A percentile compares a stretch with the other conserved stretches of the same genome.
These are phyloP conservation scores for Xylaria sp. DNA, from an alignment of 2,329 filamentous ascomycete genomes.

Conservation along the genomic window DNA sequence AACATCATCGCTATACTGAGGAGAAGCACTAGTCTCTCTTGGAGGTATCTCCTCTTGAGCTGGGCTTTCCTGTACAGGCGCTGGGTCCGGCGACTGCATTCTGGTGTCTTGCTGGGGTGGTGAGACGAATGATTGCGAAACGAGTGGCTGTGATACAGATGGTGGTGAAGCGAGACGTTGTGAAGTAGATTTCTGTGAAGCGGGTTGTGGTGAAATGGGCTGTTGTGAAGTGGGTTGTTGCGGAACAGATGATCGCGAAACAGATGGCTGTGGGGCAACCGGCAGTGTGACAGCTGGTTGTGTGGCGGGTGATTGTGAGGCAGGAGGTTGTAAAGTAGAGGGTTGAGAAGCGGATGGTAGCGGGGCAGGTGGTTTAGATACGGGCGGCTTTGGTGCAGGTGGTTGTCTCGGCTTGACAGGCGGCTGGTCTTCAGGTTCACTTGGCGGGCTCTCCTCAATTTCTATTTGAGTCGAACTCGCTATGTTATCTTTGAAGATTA, in stretches of 20 bases:
- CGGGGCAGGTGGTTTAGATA: not conserved
- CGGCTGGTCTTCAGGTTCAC: slow-evolving; percentile 22
- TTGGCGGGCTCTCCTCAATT: slow-evolving; percentile 28
- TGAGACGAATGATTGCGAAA: not conserved
- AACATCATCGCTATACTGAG: slow-evolving; percentile 2
- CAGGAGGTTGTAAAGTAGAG: not conserved
- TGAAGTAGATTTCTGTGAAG: not conserved
- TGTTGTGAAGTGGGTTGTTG: not conserved
- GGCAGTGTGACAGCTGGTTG: not conserved
- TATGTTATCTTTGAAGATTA: slow-evolving; percentile 33
- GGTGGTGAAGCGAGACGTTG: not conserved
- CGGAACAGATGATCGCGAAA: not conserved
- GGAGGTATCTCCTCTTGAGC: not conserved
- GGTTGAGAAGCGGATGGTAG: not conserved
- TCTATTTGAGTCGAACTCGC: slow-evolving; percentile 31
- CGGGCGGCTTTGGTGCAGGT: not conserved
- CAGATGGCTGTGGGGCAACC: not conserved
- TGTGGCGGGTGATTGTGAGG: not conserved
- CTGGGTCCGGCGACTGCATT: not conserved
- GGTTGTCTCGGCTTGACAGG: slow-evolving; percentile 10
- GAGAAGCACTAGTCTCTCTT: not conserved
- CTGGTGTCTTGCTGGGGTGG: slow-evolving; percentile 19
- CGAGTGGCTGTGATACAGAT: not conserved
- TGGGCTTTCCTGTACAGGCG: not conserved
- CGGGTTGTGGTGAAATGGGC: not conserved